Evolutionary conservation across 192 early-diverging fungal genomes (phyloP).

Genomic region (Coemansia sp.): DNA sequence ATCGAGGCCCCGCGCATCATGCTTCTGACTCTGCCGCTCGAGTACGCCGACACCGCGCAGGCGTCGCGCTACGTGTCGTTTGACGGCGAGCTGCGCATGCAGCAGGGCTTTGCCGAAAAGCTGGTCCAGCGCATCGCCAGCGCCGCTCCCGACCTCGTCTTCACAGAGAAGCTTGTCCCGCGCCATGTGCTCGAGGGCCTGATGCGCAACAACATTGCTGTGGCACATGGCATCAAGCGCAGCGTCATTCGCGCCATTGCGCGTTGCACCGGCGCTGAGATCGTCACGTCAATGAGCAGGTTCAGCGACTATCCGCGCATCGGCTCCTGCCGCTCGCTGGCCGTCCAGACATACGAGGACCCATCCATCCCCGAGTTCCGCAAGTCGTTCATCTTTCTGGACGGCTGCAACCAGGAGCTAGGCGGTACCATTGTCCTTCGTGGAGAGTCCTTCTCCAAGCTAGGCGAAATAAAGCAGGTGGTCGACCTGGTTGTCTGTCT

Average conservation of each 20-base stretch:
- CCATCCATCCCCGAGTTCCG: constrained; percentile 73
- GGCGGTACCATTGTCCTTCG: constrained; percentile 90
- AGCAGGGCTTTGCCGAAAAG: constrained; percentile 77
- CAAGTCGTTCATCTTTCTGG: constrained; percentile 88
- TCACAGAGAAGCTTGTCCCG: constrained; percentile 81
- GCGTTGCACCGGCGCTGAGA: constrained; percentile 78
- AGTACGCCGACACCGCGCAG: constrained; percentile 56
- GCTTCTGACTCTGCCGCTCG: constrained; percentile 83
- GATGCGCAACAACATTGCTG: constrained; percentile 73
- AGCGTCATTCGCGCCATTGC: constrained; percentile 85
- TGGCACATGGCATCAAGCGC: constrained; percentile 83
- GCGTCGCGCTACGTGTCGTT: constrained; percentile 78
- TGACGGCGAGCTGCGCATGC: constrained; percentile 79
- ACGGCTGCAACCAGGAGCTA: constrained; percentile 74
- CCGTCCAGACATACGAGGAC: constrained; percentile 80
- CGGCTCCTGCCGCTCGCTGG: constrained; percentile 76
- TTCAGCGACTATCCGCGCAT: constrained; percentile 69
- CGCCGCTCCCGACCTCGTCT: constrained; percentile 73
- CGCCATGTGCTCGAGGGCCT: constrained; percentile 84
- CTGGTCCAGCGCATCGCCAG: constrained; percentile 77
- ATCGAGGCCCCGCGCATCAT: constrained; percentile 76
- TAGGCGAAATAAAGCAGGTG: constrained; percentile 79
- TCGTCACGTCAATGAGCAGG: constrained; percentile 83
- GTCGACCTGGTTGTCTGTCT: constrained; percentile 82
- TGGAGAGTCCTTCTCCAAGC: constrained; percentile 66